Base-by-base conservation (phyloP, 1,284 basidiomycete genomes). In the Dichomitus squalens region DNA sequence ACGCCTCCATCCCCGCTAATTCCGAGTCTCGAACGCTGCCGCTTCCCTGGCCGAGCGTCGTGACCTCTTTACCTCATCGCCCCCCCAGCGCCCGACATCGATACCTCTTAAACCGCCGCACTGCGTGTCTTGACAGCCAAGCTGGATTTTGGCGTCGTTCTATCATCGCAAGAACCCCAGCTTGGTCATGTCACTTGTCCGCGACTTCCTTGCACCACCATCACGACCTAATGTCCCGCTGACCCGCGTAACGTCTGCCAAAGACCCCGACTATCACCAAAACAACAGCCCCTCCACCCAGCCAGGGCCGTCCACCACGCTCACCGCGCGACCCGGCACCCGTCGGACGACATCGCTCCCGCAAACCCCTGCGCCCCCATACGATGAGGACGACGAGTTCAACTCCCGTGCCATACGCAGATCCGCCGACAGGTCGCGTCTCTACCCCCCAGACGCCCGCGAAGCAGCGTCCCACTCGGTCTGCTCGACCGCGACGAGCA, bases 401-500 rank as follows among this genome's bases (percentile, higher is more conserved):
- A 66, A 66, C 56, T 57, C 55, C 2, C 57, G 61, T 38, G 59
- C 61, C 36, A 55, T 64, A 6, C 60, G 61, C 46, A 53, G 59
- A 29, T 57, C 65, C 9, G 53, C 62, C 23, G 54, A 66, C 53
- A 48, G 61, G 7, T 55, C 63, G 16, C 61, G 67, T 49, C 64
- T 72, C 50, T 70, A 68, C 53, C 65, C 71, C 23, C 51, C 64
- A 20, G 52, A 64, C 23, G 50, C 61, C 57, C 58, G 51, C 51
- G 58, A 60, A 38, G 47, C 60, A 20, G 50, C 59, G 25, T 41
- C 49, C 8, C 57, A 58, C 16, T 73, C 72, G 1, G 60, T 67
- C 23, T 69, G 66, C 40, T 75, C 73, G 9, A 71, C 73, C 27
- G 69, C 67, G 16, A 69, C 71, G 40, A 73, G 66, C 52, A 71